Conservation (phyloP, 768 basidiomycete genomes). For the Suillus clintonianus region DNA sequence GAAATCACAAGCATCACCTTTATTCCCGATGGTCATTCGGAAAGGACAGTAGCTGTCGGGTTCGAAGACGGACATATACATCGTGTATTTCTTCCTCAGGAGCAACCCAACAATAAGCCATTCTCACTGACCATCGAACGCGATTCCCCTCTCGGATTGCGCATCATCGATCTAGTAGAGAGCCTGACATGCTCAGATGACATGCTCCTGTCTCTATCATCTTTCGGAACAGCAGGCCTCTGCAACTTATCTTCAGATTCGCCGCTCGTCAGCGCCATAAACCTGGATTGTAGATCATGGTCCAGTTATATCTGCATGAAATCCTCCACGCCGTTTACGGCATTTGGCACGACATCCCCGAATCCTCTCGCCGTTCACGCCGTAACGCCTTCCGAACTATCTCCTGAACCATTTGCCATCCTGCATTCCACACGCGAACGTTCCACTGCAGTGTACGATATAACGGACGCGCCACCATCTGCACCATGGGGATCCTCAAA, state of each 20-base stretch:
- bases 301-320: constrained; percentile 54
- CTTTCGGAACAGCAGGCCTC: constrained; percentile 50
- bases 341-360: constrained; percentile 61
- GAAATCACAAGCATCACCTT: constrained; percentile 61
- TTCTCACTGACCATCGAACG: constrained; percentile 23
- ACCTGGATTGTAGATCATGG: constrained; percentile 63
- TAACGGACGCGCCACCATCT: constrained; percentile 58
- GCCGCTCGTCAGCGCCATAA: constrained; percentile 31
- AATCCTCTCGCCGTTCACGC: constrained; percentile 58
- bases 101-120: constrained; percentile 5
- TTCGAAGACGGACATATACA: constrained; percentile 63
- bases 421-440: constrained; percentile 41
- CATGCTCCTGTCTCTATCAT: constrained; percentile 57
- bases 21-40: constrained; percentile 43
- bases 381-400: constrained; percentile 49
- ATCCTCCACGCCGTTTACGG: constrained; percentile 59
- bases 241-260: constrained; percentile 26
- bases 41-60: constrained; percentile 52
- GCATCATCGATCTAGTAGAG: constrained; percentile 53
- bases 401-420: constrained; percentile 46
- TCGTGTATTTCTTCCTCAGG: constrained; percentile 38
- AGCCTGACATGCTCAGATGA: constrained; percentile 50
- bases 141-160: constrained; percentile 28
- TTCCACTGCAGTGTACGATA: constrained; percentile 70
- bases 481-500: constrained; percentile 73